A percentile compares a stretch with the other conserved stretches of the same genome.
Conservation (phyloP, 2,329 filamentous ascomycete genomes). For the Calonectria crousiana region DNA sequence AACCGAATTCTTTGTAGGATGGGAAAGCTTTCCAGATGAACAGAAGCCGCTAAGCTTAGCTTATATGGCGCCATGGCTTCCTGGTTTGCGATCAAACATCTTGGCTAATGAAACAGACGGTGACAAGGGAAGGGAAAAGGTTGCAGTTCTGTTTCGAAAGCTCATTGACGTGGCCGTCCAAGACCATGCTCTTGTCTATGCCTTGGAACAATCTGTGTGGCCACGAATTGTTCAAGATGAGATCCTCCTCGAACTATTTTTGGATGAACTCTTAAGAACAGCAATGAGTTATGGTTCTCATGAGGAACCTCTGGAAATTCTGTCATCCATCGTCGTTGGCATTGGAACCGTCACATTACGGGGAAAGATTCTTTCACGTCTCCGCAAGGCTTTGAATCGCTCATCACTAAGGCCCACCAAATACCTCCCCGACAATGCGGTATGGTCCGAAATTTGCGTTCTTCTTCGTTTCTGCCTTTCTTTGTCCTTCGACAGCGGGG, state of each 20-base stretch:
- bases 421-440: constrained; percentile 73
- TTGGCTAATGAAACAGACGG: constrained; percentile 71
- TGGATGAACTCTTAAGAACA: constrained; percentile 76
- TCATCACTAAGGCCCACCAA: constrained; percentile 76
- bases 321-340: constrained; percentile 72
- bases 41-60: constrained; percentile 75
- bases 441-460: constrained; percentile 78
- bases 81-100: constrained; percentile 70
- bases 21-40: constrained; percentile 76
- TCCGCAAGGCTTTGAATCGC: constrained; percentile 75
- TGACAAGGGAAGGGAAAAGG: constrained; percentile 75
- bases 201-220: constrained; percentile 76
- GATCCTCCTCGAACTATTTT: constrained; percentile 73
- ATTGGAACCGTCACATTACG: constrained; percentile 75
- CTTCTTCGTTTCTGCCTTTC: constrained; percentile 75
- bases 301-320: constrained; percentile 69
- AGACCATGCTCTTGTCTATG: constrained; percentile 69
- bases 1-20: constrained; percentile 80
- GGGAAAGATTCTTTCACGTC: constrained; percentile 73
- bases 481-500: constrained; percentile 75
- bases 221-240: constrained; percentile 74
- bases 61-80: constrained; percentile 79
- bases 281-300: constrained; percentile 68
- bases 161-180: constrained; percentile 74
- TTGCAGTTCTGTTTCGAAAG: constrained; percentile 73